These are phyloP conservation scores for Thalassiosira exigua DNA, from an alignment of 352 stramenopile species.

Conservation along the genomic window DNA sequence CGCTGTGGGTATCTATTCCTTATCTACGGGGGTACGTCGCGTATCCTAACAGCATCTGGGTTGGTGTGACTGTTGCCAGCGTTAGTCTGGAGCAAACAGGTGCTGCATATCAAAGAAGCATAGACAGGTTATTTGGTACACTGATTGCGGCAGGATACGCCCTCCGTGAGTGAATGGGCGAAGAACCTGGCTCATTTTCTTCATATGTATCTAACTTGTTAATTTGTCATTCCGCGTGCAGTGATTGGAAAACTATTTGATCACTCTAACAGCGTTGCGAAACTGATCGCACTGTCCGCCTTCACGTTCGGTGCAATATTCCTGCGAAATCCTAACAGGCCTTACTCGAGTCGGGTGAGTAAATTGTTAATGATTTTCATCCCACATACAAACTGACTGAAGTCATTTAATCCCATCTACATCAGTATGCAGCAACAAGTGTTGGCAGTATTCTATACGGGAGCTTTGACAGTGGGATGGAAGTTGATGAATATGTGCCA, in stretches of 20 bases:
- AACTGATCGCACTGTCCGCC: constrained; percentile 43
- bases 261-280: constrained; percentile 28
- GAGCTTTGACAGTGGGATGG: constrained; percentile 49
- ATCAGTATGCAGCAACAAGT: constrained; percentile 49
- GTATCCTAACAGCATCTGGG: constrained; percentile 58
- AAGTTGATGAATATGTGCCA: constrained; percentile 61
- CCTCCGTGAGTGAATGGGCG: not conserved
- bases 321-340: constrained; percentile 52
- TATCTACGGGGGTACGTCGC: constrained; percentile 50
- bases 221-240: no score
- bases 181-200: no score
- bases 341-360: constrained; percentile 58
- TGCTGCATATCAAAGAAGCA: constrained; percentile 50
- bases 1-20: constrained; percentile 57
- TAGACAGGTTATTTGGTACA: constrained; percentile 63
- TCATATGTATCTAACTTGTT: no score
- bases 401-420: no score
- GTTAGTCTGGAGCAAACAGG: constrained; percentile 58
- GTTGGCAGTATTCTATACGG: constrained; percentile 60
- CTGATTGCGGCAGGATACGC: constrained; percentile 50
- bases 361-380: no score
- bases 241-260: constrained; percentile 18
- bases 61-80: constrained; percentile 62
- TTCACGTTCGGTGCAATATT: constrained; percentile 62
- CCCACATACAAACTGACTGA: no score